phyloP scores from a whole-genome alignment of 768 basidiomycete species.

The Leucocoprinus birnbaumii region DNA sequence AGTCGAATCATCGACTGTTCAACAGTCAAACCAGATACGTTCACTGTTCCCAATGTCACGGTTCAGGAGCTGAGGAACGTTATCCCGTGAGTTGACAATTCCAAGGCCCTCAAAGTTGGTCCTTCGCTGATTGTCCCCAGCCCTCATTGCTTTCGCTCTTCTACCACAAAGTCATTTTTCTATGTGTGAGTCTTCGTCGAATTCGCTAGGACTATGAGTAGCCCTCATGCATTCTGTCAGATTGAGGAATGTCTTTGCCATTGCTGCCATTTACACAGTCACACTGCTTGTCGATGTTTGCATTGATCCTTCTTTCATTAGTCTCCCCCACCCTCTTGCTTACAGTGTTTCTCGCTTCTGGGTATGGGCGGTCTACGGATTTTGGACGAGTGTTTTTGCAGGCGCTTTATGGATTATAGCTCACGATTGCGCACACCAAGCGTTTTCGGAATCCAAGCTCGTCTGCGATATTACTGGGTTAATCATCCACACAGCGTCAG shows the following conservation, averaged over 20 bases:
- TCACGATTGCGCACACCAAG: conserved; percentile 96
- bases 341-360: conserved; percentile 61
- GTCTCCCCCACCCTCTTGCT: conserved; percentile 57
- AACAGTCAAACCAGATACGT: no score
- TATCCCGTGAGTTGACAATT: no score
- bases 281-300: conserved; percentile 57
- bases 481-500: conserved; percentile 83
- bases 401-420: conserved; percentile 97
- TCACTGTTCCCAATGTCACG: no score
- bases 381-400: conserved; percentile 79
- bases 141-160: conserved; percentile 87
- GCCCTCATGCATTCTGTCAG: conserved; percentile 31
- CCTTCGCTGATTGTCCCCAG: no score
- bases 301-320: conserved; percentile 51
- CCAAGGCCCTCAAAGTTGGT: no score
- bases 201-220: not conserved
- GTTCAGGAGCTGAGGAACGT: no score
- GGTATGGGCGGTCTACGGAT: conserved; percentile 79
- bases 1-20: no score
- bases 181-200: conserved; percentile 59
- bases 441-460: conserved; percentile 88
- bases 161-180: conserved; percentile 69
- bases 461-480: conserved; percentile 93
- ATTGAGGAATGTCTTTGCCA: conserved; percentile 70
- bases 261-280: conserved; percentile 65